These are phyloP conservation scores for Naganishia albida DNA, from an alignment of 1,284 basidiomycete species.

Conservation along the genomic window DNA sequence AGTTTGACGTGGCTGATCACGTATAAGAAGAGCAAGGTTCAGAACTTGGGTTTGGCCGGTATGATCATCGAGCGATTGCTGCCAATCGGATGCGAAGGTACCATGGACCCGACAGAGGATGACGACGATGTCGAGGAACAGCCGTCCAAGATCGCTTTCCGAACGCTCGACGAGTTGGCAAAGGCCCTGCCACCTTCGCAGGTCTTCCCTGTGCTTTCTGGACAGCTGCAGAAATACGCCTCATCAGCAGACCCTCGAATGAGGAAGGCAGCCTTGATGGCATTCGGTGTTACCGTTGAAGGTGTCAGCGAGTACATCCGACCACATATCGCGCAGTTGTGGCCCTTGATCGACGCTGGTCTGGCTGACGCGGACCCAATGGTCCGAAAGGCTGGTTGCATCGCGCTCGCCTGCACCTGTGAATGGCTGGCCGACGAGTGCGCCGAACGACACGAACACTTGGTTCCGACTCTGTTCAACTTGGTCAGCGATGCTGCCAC, in stretches of 20 bases:
- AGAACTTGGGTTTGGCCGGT: constrained; percentile 79
- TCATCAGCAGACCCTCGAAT: constrained; percentile 71
- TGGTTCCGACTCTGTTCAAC: constrained; percentile 88
- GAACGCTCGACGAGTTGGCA: constrained; percentile 90
- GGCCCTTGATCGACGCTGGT: constrained; percentile 92
- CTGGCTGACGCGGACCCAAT: constrained; percentile 78
- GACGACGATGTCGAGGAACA: constrained; percentile 59
- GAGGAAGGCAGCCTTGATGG: constrained; percentile 92
- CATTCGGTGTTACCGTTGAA: constrained; percentile 93
- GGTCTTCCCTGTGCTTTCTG: constrained; percentile 91
- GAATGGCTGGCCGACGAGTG: constrained; percentile 98
- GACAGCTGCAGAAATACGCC: constrained; percentile 80
- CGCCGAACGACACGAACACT: constrained; percentile 74
- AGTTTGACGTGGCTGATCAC: constrained; percentile 94
- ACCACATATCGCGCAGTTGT: constrained; percentile 86
- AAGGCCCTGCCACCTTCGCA: constrained; percentile 92
- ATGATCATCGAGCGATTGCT: constrained; percentile 88
- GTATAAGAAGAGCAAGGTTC: constrained; percentile 97
- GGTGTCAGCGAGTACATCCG: constrained; percentile 98
- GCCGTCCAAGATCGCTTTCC: constrained; percentile 75
- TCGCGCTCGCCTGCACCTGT: constrained; percentile 92
- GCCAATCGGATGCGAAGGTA: constrained; percentile 88
- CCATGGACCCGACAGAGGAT: constrained; percentile 74
- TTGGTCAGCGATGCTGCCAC: constrained; percentile 85
- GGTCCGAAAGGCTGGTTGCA: constrained; percentile 92